Evolutionary conservation across 208 protist genomes (phyloP).

Genomic region (Naegleria lovaniensis): DNA sequence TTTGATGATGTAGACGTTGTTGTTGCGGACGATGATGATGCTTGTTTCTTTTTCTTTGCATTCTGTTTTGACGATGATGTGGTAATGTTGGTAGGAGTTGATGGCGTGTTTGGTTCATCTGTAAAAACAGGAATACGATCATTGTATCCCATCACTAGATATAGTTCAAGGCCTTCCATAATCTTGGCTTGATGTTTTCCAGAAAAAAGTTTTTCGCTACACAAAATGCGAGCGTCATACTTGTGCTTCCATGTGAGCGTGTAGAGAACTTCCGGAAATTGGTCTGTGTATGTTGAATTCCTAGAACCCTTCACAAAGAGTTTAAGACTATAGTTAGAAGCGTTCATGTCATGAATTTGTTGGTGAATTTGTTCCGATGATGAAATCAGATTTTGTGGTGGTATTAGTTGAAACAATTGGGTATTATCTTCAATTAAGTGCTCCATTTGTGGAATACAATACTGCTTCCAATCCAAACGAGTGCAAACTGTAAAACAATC

Average conservation of each 20-base stretch:
- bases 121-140: not conserved
- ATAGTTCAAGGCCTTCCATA: not conserved
- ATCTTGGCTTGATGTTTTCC: not conserved
- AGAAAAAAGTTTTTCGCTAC: conserved; percentile 3
- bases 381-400: not conserved
- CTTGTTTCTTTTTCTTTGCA: not conserved
- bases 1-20: too few species aligned
- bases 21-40: not conserved
- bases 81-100: too few species aligned
- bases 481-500: not conserved
- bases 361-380: not conserved
- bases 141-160: not conserved
- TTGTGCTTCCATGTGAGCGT: conserved; percentile 25
- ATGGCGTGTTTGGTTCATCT: not conserved
- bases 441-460: not conserved
- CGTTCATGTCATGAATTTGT: not conserved
- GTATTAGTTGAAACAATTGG: not conserved
- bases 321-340: not conserved
- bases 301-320: conserved; percentile 13
- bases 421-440: not conserved
- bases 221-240: not conserved
- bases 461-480: conserved; percentile 20
- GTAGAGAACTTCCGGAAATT: conserved; percentile 23
- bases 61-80: not conserved
- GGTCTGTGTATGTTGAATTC: not conserved